phyloP scores from a whole-genome alignment of 495 filamentous ascomycete genomes.

The Lentithecium fluviatile region DNA sequence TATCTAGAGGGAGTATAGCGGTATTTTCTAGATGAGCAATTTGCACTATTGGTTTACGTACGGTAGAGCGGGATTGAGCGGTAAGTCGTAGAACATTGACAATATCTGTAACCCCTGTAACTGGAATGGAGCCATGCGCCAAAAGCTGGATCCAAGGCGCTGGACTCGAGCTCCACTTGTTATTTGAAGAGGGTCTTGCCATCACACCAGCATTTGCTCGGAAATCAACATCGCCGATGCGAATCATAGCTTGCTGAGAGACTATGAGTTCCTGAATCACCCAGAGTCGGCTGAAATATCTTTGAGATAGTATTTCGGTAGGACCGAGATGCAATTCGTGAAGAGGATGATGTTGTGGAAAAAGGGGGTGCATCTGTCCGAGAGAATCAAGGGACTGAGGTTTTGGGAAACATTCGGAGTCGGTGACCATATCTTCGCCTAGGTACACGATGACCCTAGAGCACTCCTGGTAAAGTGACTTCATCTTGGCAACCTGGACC shows the following conservation, averaged over 20 bases:
- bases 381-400: not conserved
- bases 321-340: too few relatives aligned
- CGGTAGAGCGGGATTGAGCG: too few relatives aligned
- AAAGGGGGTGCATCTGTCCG: not conserved
- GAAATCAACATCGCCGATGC: conserved; percentile 33
- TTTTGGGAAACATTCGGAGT: not conserved
- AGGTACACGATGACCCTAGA: conserved; percentile 2
- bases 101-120: not conserved
- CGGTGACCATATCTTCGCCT: not conserved
- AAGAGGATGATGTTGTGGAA: too few relatives aligned
- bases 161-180: not conserved
- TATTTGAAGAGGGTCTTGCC: not conserved
- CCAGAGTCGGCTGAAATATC: conserved; percentile 40
- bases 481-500: conserved; percentile 4
- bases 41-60: too few relatives aligned
- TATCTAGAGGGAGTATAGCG: too few relatives aligned
- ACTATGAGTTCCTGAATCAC: conserved; percentile 39
- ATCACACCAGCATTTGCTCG: not conserved
- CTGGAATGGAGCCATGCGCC: not conserved
- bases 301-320: conserved; percentile 16
- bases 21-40: too few relatives aligned
- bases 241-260: conserved; percentile 26
- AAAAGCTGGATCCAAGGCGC: not conserved
- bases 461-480: not conserved
- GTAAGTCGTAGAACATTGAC: conserved; percentile 20